Conservation (phyloP, 2,329 filamentous ascomycete genomes). For the Fusarium pseudograminearum region DNA sequence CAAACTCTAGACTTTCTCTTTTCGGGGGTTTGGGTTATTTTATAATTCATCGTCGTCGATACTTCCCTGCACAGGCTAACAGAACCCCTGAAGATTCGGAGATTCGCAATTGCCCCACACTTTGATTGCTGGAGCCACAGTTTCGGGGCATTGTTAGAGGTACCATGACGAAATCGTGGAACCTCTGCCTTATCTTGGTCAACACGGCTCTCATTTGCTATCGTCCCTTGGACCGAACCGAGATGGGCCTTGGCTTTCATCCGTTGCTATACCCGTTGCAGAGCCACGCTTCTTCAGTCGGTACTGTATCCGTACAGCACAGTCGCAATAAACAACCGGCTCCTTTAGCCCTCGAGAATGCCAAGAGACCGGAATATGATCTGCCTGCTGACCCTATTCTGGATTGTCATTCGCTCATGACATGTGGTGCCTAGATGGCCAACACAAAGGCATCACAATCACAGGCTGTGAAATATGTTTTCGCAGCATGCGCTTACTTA, state of each 20-base stretch:
- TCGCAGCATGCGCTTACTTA: neutral
- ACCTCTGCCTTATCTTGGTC: slow-evolving; percentile 13
- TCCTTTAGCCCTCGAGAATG: slow-evolving; percentile 48
- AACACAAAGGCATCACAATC: slow-evolving; percentile 11
- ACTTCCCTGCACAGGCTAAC: neutral
- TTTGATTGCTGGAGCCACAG: slow-evolving; percentile 23
- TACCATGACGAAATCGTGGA: slow-evolving; percentile 37
- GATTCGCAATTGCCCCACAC: slow-evolving; percentile 8
- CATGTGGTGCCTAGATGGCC: slow-evolving; percentile 26
- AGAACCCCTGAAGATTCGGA: neutral
- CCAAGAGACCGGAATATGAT: slow-evolving; percentile 18
- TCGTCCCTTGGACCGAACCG: slow-evolving; percentile 49
- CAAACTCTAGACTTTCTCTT: neutral
- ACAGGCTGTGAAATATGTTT: neutral
- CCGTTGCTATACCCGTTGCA: slow-evolving; percentile 17
- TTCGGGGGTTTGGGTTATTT: neutral
- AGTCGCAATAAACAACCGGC: slow-evolving; percentile 19
- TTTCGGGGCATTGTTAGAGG: slow-evolving; percentile 16
- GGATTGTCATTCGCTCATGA: slow-evolving; percentile 15
- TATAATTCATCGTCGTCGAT: neutral
- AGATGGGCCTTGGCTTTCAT: slow-evolving; percentile 31
- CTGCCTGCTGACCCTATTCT: slow-evolving; percentile 4
- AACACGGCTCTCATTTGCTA: slow-evolving; percentile 15
- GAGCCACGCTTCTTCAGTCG: neutral
- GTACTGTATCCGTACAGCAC: neutral